A percentile compares a stretch with the other conserved stretches of the same genome.
Evolutionary conservation across 169 alveolate species (phyloP).

Genomic region (Cryptosporidium ryanae): DNA sequence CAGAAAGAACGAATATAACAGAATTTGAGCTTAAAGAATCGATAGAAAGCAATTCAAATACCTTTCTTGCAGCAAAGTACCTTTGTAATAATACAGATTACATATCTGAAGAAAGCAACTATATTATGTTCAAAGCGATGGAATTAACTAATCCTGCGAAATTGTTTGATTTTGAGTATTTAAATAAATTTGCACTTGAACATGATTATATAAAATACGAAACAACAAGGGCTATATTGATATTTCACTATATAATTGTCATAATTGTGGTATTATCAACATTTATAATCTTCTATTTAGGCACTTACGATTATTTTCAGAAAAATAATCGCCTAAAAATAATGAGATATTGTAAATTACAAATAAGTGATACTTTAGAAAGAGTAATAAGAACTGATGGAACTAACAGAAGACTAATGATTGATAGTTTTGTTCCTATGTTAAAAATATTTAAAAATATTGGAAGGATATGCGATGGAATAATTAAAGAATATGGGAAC

Average conservation of each 20-base stretch:
- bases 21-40: slow-evolving; percentile 38
- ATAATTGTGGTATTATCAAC: not conserved
- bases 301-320: slow-evolving; percentile 55
- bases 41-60: slow-evolving; percentile 45
- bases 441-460: slow-evolving; percentile 10
- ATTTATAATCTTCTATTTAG: slow-evolving; percentile 22
- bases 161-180: slow-evolving; percentile 27
- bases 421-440: slow-evolving; percentile 17
- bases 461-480: slow-evolving; percentile 6
- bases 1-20: slow-evolving; percentile 48
- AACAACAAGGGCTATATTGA: not conserved
- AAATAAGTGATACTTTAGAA: slow-evolving; percentile 9
- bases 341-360: slow-evolving; percentile 7
- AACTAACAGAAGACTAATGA: not conserved
- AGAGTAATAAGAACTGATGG: slow-evolving; percentile 15
- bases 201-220: slow-evolving; percentile 9
- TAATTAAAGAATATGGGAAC: slow-evolving; percentile 1
- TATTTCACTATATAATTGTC: slow-evolving; percentile 23
- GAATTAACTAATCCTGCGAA: slow-evolving; percentile 22
- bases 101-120: slow-evolving; percentile 1
- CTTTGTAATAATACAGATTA: slow-evolving; percentile 55
- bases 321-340: slow-evolving; percentile 24
- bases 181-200: slow-evolving; percentile 1
- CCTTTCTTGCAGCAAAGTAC: slow-evolving; percentile 67
- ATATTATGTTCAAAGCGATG: slow-evolving; percentile 9